These are phyloP conservation scores for Geosmithia putterillii DNA, from an alignment of 2,329 filamentous ascomycete species.

Conservation along the genomic window DNA sequence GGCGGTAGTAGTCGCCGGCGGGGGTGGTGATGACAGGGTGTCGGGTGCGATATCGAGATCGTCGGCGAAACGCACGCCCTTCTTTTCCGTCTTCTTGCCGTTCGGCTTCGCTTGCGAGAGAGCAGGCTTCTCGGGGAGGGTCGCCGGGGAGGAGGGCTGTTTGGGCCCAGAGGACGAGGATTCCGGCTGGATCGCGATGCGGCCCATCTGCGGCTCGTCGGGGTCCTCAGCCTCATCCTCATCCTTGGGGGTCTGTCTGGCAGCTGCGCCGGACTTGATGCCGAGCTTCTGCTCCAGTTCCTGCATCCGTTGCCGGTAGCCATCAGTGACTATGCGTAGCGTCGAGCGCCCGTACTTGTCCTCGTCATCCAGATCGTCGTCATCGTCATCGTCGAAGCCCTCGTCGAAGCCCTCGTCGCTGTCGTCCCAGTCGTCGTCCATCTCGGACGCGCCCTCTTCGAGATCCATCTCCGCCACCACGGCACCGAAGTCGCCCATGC, in stretches of 20 bases:
- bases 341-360: constrained; percentile 68
- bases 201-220: constrained; percentile 42
- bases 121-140: constrained; percentile 6
- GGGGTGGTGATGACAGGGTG: constrained; percentile 5
- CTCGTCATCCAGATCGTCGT: constrained; percentile 44
- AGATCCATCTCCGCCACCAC: constrained; percentile 87
- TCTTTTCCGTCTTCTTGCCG: constrained; percentile 28
- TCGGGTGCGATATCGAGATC: constrained; percentile 55
- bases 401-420: constrained; percentile 40
- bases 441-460: constrained; percentile 45
- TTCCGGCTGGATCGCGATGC: constrained; percentile 32
- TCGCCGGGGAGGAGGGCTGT: constrained; percentile 2
- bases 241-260: constrained; percentile 16
- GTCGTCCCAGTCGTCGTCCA: constrained; percentile 39
- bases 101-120: constrained; percentile 8
- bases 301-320: constrained; percentile 73
- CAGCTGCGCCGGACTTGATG: constrained; percentile 29
- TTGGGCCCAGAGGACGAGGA: neutral
- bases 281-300: constrained; percentile 67
- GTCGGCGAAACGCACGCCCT: constrained; percentile 72
- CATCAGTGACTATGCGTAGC: constrained; percentile 52
- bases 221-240: constrained; percentile 18
- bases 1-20: neutral
- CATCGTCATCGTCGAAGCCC: constrained; percentile 24
- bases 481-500: constrained; percentile 75